These are phyloP conservation scores for Beta corolliflora DNA, from an alignment of 179 eudicot species.

Conservation along the genomic window DNA sequence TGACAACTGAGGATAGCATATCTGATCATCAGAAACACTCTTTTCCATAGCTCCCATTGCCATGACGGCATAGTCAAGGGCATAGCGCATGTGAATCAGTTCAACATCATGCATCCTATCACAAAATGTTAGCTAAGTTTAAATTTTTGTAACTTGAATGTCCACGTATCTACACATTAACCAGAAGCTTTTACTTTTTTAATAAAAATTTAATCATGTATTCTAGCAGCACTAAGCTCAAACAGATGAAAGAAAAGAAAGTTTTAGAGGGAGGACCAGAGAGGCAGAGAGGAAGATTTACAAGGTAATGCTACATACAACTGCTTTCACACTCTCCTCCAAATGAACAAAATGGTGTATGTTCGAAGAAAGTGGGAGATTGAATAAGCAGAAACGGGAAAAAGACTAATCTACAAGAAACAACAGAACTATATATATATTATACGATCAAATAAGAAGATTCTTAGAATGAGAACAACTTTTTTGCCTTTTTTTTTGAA, in stretches of 20 bases:
- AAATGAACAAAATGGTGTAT: no score
- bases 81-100: conserved; percentile 97
- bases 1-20: conserved; percentile 50
- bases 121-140: conserved; percentile 5
- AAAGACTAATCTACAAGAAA: no score
- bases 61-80: conserved; percentile 82
- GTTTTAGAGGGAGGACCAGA: background rate
- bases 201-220: background rate
- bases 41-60: conserved; percentile 87
- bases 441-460: no score
- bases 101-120: conserved; percentile 90
- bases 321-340: no score
- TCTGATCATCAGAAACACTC: conserved; percentile 52
- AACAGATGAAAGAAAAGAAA: background rate
- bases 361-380: no score
- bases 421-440: no score
- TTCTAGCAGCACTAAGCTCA: background rate
- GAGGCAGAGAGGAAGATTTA: no score
- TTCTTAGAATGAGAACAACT: no score
- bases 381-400: no score
- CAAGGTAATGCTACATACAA: background rate
- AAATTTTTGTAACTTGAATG: background rate
- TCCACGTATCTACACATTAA: background rate
- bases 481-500: no score
- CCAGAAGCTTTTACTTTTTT: background rate